Evolutionary conservation across 1,284 basidiomycete species (phyloP), one percentile per base, ranked within the genome.

Genomic region (Somion occarium): DNA sequence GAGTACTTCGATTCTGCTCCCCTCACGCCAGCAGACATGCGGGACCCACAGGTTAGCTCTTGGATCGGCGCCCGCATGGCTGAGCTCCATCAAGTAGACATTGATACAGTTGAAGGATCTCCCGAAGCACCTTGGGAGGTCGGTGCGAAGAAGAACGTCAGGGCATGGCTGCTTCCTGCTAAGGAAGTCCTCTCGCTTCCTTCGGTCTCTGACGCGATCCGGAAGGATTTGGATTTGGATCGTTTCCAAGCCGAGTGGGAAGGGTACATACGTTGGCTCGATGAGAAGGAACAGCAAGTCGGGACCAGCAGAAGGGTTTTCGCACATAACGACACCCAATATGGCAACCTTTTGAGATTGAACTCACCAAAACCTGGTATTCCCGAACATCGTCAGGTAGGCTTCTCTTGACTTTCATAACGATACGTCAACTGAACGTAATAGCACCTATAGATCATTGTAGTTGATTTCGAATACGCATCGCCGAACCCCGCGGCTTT

Each of bases 401-500:
- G 76, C 30, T 30, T 34, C 30, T 15, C 15, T 34, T 15, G 30
- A 37, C 42, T 42, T 34, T 34, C 30, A 26, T 27, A 25, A 3
- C 4, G 13, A 26, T 24, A 45, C 41, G 38, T 23, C 44, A n/a
- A 25, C 38, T 50, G 38, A 38, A 7, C 39, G 27, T 34, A 19
- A 48, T 51, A 25, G 39, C 48, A 27, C 46, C 50, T 26, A 47
- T 63, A 93, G 88, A 85, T 95, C 60, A 90, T 95, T 63, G 91
- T 97, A 34, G 91, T 97, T 56, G 93, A 97, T 69, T 97, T 96
- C 65, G 94, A 98, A 71, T 98, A 97, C 64, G 91, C 93, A 5
- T 78, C 85, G 0, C 87, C 89, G 2, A 97, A 96, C 66, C 84
- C 91, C 24, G 83, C 92, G 2, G 88, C 91, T 2, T 95, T 85